Evolutionary conservation across 164 flowering plant genomes (phyloP), one percentile per base, ranked within the genome.

Genomic region (Piper betle): DNA sequence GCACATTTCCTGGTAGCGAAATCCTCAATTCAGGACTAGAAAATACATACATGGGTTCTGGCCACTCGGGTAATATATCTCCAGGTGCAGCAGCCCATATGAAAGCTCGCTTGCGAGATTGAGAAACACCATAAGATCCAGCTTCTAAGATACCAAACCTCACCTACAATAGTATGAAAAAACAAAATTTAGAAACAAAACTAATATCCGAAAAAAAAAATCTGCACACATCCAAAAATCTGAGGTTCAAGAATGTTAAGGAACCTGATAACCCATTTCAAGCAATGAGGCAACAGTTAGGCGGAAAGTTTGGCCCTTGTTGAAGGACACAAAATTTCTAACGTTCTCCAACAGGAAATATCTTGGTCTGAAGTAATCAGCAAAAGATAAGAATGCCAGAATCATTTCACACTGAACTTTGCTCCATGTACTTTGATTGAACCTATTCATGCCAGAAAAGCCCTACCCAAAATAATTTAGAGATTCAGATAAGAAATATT

Each of bases 221-320:
- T 43, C 43, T 25, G 1, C 25, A 40, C 62, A 25, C 19, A 19
- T 25, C 20, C 41, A 54, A 18, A 1, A 20, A 54, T 54, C 15
- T 46, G 15, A 46, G 15, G 20, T 15, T 17, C 20, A 40, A 39
- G 12, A 40, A 25, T 8, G 33, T 57, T 43, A 56, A 37, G 74
- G 7, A 46, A 90, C 99, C 99, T 93, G 99, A 72, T 90, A 93
- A 12, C 99, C 99, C 96, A 93, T 93, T 74, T 93, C 90, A 66
- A 90, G 93, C 39, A 92, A 90, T 9, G 98, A 92, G 52, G 98
- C 90, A 39, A 92, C 42, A 55, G 97, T 79, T 64, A 89, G 62
- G 13, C 96, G 85, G 68, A 92, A 92, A 4, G 98, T 92, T 74
- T 87, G 96, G 52, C 97, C 97, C 71, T 87, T 88, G 71, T 92